Evolutionary conservation across 176 grass and related monocot genomes (phyloP), one percentile per base, ranked within the genome.

Genomic region (Dendrocalamus sinicus): DNA sequence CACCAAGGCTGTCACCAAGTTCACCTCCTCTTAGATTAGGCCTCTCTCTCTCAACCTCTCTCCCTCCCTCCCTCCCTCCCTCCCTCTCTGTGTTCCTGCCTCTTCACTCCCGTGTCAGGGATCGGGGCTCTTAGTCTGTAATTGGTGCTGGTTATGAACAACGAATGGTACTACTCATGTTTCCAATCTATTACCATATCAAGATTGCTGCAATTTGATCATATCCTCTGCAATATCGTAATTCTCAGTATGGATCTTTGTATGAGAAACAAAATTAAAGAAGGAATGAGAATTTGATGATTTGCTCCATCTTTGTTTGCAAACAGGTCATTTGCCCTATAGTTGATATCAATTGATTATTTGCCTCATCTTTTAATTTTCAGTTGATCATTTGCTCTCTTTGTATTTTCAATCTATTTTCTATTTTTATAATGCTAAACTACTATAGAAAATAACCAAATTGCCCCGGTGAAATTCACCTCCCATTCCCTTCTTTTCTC

Each of bases 1-100:
- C 55, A 92, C 87, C 46, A 92, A 90, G 91, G 88, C 88, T 5
- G 91, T 93, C 15, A 87, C 88, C 48, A 90, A 93, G 74, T 92
- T 89, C 84, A 92, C 91, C 26, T 86, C 83, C 12, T 71, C 88
- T 23, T 90, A 86, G 57, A 2, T 81, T 22, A 43, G 12, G 4
- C 9, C 26, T 32, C 32, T 26, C 46, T 17, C 12, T 0, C 5
- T 12, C 28, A 30, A 30, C 28, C 28, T 30, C 28, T 1, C 30
- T 32, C 30, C 5, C 26, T 35, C 32, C 16, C 46, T 17, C 12
- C 0, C 5, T 9, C n/a, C 28, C 30, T 32, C 30, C 5, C 26
- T 35, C 32, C 16, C 46, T 17, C 12, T 0, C 5, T 9, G 32
- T 57, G 54, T 43, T 41, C 30, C 54, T 41, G 30, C 32, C 57